Base-by-base conservation (phyloP, 768 basidiomycete genomes). In the Trametes elegans region DNA sequence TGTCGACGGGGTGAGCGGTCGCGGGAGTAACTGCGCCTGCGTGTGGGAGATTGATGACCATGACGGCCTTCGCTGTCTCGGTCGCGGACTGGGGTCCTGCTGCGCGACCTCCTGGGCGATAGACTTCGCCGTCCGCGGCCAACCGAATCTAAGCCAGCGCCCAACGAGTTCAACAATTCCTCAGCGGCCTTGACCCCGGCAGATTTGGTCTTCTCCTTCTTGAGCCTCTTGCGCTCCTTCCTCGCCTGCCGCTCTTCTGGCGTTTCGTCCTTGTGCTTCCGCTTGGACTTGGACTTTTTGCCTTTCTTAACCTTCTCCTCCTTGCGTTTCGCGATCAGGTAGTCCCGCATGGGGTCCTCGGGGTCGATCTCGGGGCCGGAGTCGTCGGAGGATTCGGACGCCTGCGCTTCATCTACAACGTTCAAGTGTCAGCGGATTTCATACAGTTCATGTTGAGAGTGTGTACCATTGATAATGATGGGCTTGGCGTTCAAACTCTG, bases 311-410 rank as follows among this genome's bases (percentile, higher is more conserved):
- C 83, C 61, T 85, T 88, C 65, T 83, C 81, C 66, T 92, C 89
- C 61, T 74, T 81, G 63, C 81, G 79, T 68, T 95, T 81, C 1
- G 84, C 79, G 34, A 94, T 72, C 29, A 99, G 76, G 68, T 91
- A 98, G 58, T 94, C 95, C 26, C 87, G 83, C 97, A 99, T 98
- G 1, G 97, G 97, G 71, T 99, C 97, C 67, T 98, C 96, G 1
- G 90, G 91, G 68, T 98, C 95, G 53, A 97, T 88, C 8, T 82
- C 77, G 24, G 84, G 79, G 16, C 74, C 78, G 16, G 84, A 79
- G 2, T 80, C 79, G 14, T 74, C 84, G 2, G 87, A 86, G 4
- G 86, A 85, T 29, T 88, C 87, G 5, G 87, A 84, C 3, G 69
- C 79, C 1, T 69, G 78, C 36, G 69, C 80, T 19, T 74, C 81